Evolutionary conservation across 768 basidiomycete genomes (phyloP), one percentile per base, ranked within the genome.

Genomic region (Lactarius tabidus): DNA sequence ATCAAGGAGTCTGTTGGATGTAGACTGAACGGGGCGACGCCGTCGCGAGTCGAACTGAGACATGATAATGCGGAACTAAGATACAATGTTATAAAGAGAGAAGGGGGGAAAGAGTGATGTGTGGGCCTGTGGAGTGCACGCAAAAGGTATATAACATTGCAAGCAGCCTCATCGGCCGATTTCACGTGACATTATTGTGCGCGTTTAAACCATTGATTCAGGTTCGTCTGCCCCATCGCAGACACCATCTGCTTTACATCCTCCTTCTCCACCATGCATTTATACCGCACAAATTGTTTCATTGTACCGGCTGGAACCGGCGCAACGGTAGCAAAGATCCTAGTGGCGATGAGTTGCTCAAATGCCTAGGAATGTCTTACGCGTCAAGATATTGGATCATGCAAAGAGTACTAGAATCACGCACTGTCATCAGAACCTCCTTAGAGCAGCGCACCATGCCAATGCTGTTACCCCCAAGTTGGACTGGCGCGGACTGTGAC

Each of bases 121-220:
- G 45, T 28, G 17, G 56, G 29, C 18, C 29, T 35, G 29, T 20
- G 54, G 28, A 23, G n/a, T n/a, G 31, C 54, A 55, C 54, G 54
- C 54, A 35, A 33, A 55, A n/a, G 54, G 28, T n/a, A 31, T 20
- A 10, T 29, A 31, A 35, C 28, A 55, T 31, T 33, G 28, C 53
- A 29, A 33, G 28, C 53, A 29, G n/a, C 53, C 53, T 31, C 36
- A 38, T 55, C 54, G 20, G 31, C 29, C 54, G 23, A 55, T 18
- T 41, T 28, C 62, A 57, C 62, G 55, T 63, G 62, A 63, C 12
- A 39, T 77, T 70, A 80, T 69, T 78, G 78, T 2, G 82, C 82
- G 67, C 86, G 90, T 57, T 75, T 84, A 60, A 92, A 77, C 92
- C 92, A 93, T 72, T 89, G 90, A 72, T 84, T 90, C 61, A 94